These are phyloP conservation scores for Rhodotorula toruloides DNA, from an alignment of 768 basidiomycete genomes.

Conservation along the genomic window DNA sequence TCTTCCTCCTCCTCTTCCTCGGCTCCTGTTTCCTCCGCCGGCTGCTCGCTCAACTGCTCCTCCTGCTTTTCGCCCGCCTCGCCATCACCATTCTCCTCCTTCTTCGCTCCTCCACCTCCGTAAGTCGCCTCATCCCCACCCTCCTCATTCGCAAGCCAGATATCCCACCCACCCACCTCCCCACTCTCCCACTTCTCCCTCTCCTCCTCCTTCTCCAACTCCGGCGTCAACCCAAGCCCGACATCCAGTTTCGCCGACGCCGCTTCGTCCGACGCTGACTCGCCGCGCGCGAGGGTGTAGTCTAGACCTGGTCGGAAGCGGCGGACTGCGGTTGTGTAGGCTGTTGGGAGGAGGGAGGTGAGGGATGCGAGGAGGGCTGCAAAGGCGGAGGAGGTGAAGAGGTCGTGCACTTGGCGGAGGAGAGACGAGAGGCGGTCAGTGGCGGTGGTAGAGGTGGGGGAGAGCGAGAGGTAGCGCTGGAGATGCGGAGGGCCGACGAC, in stretches of 20 bases:
- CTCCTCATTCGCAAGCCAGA: slow-evolving; percentile 91
- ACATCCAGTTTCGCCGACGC: slow-evolving; percentile 77
- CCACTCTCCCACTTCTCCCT: slow-evolving; percentile 61
- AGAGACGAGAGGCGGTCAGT: slow-evolving; percentile 23
- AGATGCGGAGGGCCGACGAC: slow-evolving; percentile 87
- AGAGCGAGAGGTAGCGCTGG: slow-evolving; percentile 79
- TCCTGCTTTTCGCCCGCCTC: slow-evolving; percentile 36
- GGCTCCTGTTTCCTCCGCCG: slow-evolving; percentile 15
- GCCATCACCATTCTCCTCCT: slow-evolving; percentile 16
- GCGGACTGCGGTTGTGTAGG: slow-evolving; percentile 53
- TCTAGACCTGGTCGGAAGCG: slow-evolving; percentile 88
- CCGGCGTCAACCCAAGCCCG: slow-evolving; percentile 64
- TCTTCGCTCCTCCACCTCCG: slow-evolving; percentile 51
- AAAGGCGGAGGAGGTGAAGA: slow-evolving; percentile 40
- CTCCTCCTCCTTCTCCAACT: slow-evolving; percentile 49
- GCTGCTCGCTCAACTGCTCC: slow-evolving; percentile 51
- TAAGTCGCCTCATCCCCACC: slow-evolving; percentile 95
- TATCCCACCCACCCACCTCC: slow-evolving; percentile 94
- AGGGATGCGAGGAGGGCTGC: slow-evolving; percentile 30
- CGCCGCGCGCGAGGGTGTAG: slow-evolving; percentile 86
- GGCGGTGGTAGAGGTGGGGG: not conserved
- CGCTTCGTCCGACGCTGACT: slow-evolving; percentile 50
- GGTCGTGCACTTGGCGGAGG: slow-evolving; percentile 10
- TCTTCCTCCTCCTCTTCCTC: slow-evolving; percentile 50
- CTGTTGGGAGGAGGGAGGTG: slow-evolving; percentile 27